Evolutionary conservation across 306 rosid genomes (phyloP).

Genomic region (Ochetophila trinervis): DNA sequence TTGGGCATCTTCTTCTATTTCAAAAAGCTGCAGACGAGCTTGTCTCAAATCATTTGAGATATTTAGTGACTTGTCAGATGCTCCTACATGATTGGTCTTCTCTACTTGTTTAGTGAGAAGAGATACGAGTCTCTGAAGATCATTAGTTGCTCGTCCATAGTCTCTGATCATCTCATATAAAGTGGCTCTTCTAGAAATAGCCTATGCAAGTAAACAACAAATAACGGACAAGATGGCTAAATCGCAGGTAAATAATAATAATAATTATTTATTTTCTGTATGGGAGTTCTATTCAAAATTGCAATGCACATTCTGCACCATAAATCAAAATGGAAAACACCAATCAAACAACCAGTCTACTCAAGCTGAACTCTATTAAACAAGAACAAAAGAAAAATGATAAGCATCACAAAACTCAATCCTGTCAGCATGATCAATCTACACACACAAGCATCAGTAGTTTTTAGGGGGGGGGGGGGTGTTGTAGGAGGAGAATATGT

Average conservation of each 20-base stretch:
- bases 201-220: slow-evolving; percentile 48
- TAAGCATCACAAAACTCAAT: too few relatives aligned
- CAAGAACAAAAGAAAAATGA: background rate
- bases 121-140: slow-evolving; percentile 69
- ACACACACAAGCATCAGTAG: background rate
- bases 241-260: background rate
- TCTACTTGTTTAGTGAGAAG: slow-evolving; percentile 50
- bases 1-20: slow-evolving; percentile 81
- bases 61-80: slow-evolving; percentile 55
- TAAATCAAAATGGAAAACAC: background rate
- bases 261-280: background rate
- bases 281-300: background rate
- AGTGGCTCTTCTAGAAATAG: slow-evolving; percentile 87
- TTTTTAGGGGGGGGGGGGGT: too few relatives aligned
- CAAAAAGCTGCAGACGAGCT: slow-evolving; percentile 58
- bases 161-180: slow-evolving; percentile 83
- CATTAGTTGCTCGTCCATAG: slow-evolving; percentile 80
- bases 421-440: too few relatives aligned
- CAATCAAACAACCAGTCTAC: background rate
- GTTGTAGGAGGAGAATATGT: too few relatives aligned
- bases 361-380: background rate
- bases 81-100: slow-evolving; percentile 43
- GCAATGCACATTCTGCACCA: background rate
- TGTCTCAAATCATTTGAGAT: slow-evolving; percentile 76
- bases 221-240: background rate